Conservation (phyloP, 1,284 basidiomycete genomes). For the Hypsizygus ulmarius region DNA sequence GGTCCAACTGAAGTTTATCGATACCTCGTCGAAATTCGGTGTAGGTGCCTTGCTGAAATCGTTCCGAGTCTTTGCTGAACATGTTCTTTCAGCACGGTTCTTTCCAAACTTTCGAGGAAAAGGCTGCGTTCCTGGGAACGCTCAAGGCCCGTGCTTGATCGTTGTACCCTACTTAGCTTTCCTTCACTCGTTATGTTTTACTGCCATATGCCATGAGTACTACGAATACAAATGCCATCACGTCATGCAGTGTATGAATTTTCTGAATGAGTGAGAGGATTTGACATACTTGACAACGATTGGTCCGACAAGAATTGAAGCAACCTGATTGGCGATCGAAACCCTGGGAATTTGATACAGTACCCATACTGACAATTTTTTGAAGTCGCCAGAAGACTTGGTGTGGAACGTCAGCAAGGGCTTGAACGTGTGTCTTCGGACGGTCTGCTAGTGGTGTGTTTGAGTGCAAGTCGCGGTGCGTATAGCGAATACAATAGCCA, state of each 20-base stretch:
- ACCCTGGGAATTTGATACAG: constrained; percentile 17
- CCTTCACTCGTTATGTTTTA: constrained; percentile 18
- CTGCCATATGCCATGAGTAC: constrained; percentile 17
- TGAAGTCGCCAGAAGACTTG: constrained; percentile 5
- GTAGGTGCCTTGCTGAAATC: constrained; percentile 42
- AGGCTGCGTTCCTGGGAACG: constrained; percentile 90
- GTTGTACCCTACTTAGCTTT: constrained; percentile 18
- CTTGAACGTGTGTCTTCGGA: constrained; percentile 31
- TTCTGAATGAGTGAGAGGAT: constrained; percentile 4
- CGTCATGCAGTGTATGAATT: constrained; percentile 7
- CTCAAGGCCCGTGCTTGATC: constrained; percentile 77
- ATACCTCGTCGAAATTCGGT: constrained; percentile 94
- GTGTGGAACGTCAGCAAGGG: constrained; percentile 1
- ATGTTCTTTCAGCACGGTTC: constrained; percentile 70
- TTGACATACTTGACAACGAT: background rate
- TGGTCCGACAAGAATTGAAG: constrained; percentile 1
- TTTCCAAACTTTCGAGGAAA: constrained; percentile 97
- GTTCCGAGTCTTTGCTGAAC: constrained; percentile 13
- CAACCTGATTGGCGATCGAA: constrained; percentile 12
- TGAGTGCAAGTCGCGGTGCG: constrained; percentile 53
- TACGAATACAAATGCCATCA: constrained; percentile 14
- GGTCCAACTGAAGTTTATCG: constrained; percentile 98
- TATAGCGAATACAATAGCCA: background rate
- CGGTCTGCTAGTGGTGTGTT: constrained; percentile 30
- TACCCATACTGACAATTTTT: constrained; percentile 14